phyloP scores from a whole-genome alignment of 805 yeast genomes.

The Grigorovia humatica region DNA sequence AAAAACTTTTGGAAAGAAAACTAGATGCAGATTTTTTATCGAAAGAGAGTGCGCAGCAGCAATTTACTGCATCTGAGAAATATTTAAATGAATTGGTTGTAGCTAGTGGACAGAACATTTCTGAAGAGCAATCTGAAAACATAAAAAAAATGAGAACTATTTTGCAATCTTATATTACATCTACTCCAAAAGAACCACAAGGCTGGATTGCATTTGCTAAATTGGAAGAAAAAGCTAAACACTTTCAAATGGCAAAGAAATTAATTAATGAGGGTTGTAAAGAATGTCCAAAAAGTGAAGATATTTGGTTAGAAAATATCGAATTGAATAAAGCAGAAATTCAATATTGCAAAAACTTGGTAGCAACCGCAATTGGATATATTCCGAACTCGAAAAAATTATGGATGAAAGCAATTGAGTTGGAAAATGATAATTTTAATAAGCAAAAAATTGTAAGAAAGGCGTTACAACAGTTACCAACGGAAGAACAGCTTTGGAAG shows the following conservation, averaged over 20 bases:
- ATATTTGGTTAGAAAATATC: slow-evolving; percentile 74
- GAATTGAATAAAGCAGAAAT: slow-evolving; percentile 41
- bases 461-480: slow-evolving; percentile 59
- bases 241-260: slow-evolving; percentile 44
- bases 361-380: slow-evolving; percentile 52
- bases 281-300: slow-evolving; percentile 54
- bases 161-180: slow-evolving; percentile 54
- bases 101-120: neutral
- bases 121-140: slow-evolving; percentile 39
- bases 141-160: slow-evolving; percentile 47
- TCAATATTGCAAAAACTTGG: slow-evolving; percentile 43
- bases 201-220: slow-evolving; percentile 86
- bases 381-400: slow-evolving; percentile 47
- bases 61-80: slow-evolving; percentile 28
- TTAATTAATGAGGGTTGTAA: slow-evolving; percentile 68
- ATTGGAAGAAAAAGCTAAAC: slow-evolving; percentile 57
- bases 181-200: slow-evolving; percentile 62
- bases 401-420: slow-evolving; percentile 63
- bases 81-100: slow-evolving; percentile 34
- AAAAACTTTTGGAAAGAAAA: slow-evolving; percentile 44
- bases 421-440: slow-evolving; percentile 49
- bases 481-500: slow-evolving; percentile 56
- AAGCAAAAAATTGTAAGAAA: slow-evolving; percentile 54
- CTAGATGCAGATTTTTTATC: slow-evolving; percentile 33
- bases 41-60: slow-evolving; percentile 5